Base-by-base conservation (phyloP, 805 yeast species). In the Metschnikowia baotianmanensis region DNA sequence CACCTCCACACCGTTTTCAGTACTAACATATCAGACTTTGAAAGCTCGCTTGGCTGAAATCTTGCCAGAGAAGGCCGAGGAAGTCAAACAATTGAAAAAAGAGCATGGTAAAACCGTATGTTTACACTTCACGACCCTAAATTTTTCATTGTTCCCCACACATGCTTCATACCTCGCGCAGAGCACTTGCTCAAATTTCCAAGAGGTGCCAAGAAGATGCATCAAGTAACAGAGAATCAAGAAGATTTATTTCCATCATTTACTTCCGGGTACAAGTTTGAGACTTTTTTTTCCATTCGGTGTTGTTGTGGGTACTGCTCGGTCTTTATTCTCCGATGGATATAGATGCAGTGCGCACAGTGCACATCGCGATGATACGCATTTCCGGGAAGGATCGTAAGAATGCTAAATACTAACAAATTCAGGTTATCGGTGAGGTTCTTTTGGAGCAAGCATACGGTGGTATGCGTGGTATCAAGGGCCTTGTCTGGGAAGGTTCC, bases 31-130 rank as follows among this genome's bases (percentile, higher is more conserved):
- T 40, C 62, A 78, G 76, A 82, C 96, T 51, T 77, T 93, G 58
- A 93, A 93, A 71, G 96, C 93, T 71, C 83, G 95, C 65, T 90
- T 93, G 63, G 95, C 89, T 42, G 95, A 87, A 62, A 75, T 87
- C 53, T 79, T 90, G 65, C 98, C 98, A 53, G 89, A 78, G 59
- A 86, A 86, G 75, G 85, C 85, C 56, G 96, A 88, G 67, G 87
- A 89, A 74, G 83, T 93, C 69, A 86, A 84, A 74, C 78, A 82
- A 58, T 82, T 91, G 67, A 89, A 91, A 71, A 77, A 86, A 67
- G 95, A 89, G 60, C 78, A 91, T 68, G 99, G 98, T 58, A 77
- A 82, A 65, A 78, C 86, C 61, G 84, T 74, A 67, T 59, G 78
- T 74, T 61, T 46, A 23, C 15, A 6, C 34, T 39, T 25, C 13